phyloP scores from a whole-genome alignment of 257 asterid species.

The Eucommia ulmoides region DNA sequence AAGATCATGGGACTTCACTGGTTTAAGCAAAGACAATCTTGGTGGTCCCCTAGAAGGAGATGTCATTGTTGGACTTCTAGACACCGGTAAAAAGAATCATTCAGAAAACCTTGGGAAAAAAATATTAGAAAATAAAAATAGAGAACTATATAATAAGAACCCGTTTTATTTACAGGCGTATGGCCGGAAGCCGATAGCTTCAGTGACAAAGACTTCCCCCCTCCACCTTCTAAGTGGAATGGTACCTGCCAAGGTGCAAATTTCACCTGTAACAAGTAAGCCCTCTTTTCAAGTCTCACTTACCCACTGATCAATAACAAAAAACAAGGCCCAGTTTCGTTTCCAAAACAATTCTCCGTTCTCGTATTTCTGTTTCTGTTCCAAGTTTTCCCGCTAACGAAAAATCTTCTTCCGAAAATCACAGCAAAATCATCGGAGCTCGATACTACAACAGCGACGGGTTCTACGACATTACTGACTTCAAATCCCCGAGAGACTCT shows the following conservation, averaged over 20 bases:
- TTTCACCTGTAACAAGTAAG: slow-evolving; percentile 63
- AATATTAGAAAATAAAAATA: no score
- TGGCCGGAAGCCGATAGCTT: slow-evolving; percentile 71
- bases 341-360: no score
- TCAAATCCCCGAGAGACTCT: slow-evolving; percentile 1
- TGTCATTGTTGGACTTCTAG: slow-evolving; percentile 33
- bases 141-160: no score
- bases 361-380: no score
- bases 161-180: slow-evolving; percentile 19
- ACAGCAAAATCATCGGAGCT: slow-evolving; percentile 1
- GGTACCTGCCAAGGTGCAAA: slow-evolving; percentile 34
- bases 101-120: no score
- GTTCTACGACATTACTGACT: not conserved
- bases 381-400: no score
- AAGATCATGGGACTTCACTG: slow-evolving; percentile 44
- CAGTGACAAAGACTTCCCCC: slow-evolving; percentile 25
- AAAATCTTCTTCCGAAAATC: not conserved
- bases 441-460: not conserved
- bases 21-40: slow-evolving; percentile 15
- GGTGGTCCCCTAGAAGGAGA: slow-evolving; percentile 19
- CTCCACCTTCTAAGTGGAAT: slow-evolving; percentile 55
- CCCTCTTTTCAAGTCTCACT: no score
- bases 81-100: slow-evolving; percentile 17
- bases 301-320: no score
- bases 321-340: no score